Base-by-base conservation (phyloP, 1,284 basidiomycete species). In the Ganoderma resinaceum region DNA sequence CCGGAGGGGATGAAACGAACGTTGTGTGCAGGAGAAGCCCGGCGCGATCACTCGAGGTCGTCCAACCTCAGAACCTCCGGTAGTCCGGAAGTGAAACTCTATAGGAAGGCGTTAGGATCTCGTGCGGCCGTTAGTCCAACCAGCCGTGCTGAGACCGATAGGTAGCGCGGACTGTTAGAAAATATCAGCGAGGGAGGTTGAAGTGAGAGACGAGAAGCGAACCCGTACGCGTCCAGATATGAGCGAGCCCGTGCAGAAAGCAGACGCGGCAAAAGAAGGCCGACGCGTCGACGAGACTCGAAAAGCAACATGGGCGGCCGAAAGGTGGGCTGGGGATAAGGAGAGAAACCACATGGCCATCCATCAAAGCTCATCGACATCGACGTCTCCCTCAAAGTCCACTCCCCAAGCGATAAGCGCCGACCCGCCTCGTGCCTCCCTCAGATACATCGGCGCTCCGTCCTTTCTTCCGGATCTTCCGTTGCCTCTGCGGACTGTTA, bases 251-350 rank as follows among this genome's bases (percentile, higher is more conserved):
- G 33, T 37, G 33, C 33, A 35, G 4, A 35, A 9, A n/a, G 35
- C 20, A 58, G n/a, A 38, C 31, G n/a, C 57, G 57, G 57, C 57
- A 35, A 58, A 37, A 16, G 35, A n/a, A 37, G 57, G 35, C 57
- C 57, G 57, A 23, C 35, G 46, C 29, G 57, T 29, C 35, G 57
- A 37, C 57, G 46, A 26, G 4, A 37, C 23, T 58, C 20, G 35
- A 37, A 37, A 58, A 7, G 9, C 23, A 49, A 49, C 46, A 49
- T 49, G 23, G 46, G 46, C 46, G 46, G n/a, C 46, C 46, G 26
- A 26, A 16, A 49, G 2, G 3, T 49, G 46, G 23, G 23, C 23
- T 49, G 46, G 46, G 46, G 46, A 49, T 49, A 49, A 26, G 23
- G 46, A 49, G 23, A 23, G 46, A 49, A 26, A 42, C 23, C 46